Evolutionary conservation across 2,329 filamentous ascomycete species (phyloP), one percentile per base, ranked within the genome.

Genomic region (Cladophialophora exuberans): DNA sequence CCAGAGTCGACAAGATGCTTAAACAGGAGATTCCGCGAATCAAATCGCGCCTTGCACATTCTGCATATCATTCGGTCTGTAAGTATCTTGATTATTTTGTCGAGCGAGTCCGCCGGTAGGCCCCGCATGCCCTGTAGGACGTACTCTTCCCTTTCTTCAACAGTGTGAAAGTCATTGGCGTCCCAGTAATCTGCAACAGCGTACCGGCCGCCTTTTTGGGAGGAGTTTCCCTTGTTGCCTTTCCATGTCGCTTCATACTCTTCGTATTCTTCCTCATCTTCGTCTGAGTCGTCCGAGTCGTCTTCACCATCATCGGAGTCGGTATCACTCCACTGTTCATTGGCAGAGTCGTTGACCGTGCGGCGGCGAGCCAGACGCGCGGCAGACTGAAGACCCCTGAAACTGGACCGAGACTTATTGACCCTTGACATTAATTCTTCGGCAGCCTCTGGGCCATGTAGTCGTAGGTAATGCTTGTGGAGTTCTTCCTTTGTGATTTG

Each of bases 181-280:
- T 35, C 31, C 31, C 31, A 35, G 31, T 35, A 35, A 17, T 35
- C 31, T 15, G 31, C 31, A 2, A 35, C 10, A 35, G 31, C 31
- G 4, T 35, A 35, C 17, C 31, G n/a, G n/a, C 31, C 31, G n/a
- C 31, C 31, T 35, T 13, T 35, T 35, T 35, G 31, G 31, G n/a
- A 35, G n/a, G 31, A 5, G 31, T 35, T 35, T 9, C 17, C 17
- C n/a, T 35, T 35, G 31, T 35, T 35, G 9, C 31, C 31, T n/a
- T 17, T 13, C 31, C 31, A 35, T 2, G 31, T 35, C 31, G 31
- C 31, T n/a, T 35, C 31, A 15, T 35, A 35, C 17, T 35, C 31
- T 15, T 35, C 31, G n/a, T n/a, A n/a, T 35, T 35, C 31, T n/a
- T 35, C 46, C 45, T 56, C 31, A 9, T 35, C 31, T 15, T 35